These are phyloP conservation scores for Musa troglodytarum DNA, from an alignment of 176 grass and related monocot genomes.

Conservation along the genomic window DNA sequence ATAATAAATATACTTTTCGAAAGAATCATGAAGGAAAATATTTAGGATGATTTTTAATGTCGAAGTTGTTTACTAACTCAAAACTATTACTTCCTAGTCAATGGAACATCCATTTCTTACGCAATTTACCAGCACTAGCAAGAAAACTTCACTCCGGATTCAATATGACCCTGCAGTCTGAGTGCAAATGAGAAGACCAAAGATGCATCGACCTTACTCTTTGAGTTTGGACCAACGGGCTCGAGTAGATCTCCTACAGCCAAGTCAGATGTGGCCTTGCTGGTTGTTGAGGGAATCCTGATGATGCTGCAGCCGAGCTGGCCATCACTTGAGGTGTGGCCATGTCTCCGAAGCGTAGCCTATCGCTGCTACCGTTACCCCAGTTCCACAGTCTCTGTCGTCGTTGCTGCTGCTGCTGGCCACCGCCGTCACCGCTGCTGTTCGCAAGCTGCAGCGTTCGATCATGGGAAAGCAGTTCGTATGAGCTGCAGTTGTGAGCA, in stretches of 20 bases:
- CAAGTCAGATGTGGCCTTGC: slow-evolving; percentile 34
- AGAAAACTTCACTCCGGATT: too few species aligned
- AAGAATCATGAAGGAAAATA: too few species aligned
- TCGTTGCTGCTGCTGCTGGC: slow-evolving; percentile 20
- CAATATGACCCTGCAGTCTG: slow-evolving; percentile 12
- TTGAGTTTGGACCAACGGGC: slow-evolving; percentile 1
- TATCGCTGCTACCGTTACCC: slow-evolving; percentile 28
- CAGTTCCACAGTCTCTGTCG: slow-evolving; percentile 39
- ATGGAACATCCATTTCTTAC: too few species aligned
- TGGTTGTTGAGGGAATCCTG: slow-evolving; percentile 91
- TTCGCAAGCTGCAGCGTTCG: not conserved
- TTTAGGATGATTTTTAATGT: too few species aligned
- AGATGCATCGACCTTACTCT: slow-evolving; percentile 10
- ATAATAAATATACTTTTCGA: too few species aligned
- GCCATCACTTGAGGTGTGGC: slow-evolving; percentile 22
- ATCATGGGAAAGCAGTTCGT: too few species aligned
- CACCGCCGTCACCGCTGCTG: slow-evolving; percentile 27
- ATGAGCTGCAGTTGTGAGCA: too few species aligned
- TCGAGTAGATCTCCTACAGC: slow-evolving; percentile 28
- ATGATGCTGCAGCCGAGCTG: slow-evolving; percentile 93
- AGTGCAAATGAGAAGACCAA: slow-evolving; percentile 27
- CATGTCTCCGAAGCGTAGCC: slow-evolving; percentile 20
- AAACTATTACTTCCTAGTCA: too few species aligned
- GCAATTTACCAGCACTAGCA: too few species aligned
- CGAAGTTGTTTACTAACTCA: too few species aligned